A percentile compares a stretch with the other conserved stretches of the same genome.
Conservation (phyloP, 108 stramenopile species). For the Aureococcus anophagefferens region DNA sequence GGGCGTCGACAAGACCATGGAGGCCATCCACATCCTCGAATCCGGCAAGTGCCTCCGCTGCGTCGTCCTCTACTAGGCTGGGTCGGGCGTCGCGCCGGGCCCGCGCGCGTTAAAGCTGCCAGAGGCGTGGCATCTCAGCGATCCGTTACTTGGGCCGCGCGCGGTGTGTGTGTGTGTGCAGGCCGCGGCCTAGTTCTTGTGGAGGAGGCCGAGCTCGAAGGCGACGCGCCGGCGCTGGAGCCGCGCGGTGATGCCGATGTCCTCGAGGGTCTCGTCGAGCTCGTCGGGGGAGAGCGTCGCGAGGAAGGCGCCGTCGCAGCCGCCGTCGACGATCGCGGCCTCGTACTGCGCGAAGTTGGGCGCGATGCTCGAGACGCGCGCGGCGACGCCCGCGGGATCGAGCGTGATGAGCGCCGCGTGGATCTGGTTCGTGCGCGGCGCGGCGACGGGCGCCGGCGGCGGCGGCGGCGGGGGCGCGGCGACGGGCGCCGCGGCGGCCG, state of each 20-base stretch:
- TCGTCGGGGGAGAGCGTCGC: background rate
- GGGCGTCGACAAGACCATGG: conserved; percentile 81
- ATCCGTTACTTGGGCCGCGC: too few species aligned
- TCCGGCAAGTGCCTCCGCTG: conserved; percentile 67
- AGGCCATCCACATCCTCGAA: conserved; percentile 88
- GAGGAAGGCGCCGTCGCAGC: conserved; percentile 1
- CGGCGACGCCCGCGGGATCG: background rate
- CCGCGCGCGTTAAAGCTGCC: too few species aligned
- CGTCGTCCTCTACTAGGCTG: conserved; percentile 66
- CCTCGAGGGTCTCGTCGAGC: background rate
- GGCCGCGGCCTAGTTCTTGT: too few species aligned
- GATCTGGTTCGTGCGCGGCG: background rate
- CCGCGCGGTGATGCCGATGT: background rate
- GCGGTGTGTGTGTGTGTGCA: too few species aligned
- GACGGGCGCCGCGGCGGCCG: background rate
- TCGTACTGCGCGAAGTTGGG: background rate
- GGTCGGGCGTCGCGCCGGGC: too few species aligned
- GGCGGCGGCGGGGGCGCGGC: background rate
- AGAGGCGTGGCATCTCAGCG: too few species aligned
- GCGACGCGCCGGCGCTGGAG: background rate
- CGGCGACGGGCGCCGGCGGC: background rate
- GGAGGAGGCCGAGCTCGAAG: background rate
- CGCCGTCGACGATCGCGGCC: background rate
- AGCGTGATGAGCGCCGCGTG: background rate
- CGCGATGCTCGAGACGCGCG: background rate